Evolutionary conservation across 2,329 filamentous ascomycete genomes (phyloP).

Genomic region (Cladosporium sp.): DNA sequence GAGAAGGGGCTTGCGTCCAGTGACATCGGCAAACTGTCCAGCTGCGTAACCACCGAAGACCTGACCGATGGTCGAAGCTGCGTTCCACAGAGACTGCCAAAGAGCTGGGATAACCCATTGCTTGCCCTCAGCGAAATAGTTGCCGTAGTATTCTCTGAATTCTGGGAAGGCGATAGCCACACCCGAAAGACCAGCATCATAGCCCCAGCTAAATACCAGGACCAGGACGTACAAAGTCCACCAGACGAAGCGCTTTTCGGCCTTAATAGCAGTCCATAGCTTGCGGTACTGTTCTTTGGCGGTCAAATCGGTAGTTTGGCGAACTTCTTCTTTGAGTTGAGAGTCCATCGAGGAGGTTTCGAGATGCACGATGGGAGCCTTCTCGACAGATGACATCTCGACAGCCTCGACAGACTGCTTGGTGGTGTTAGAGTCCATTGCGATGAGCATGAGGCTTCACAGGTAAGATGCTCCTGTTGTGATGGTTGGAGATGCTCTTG

Average conservation of each 20-base stretch:
- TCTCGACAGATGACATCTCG: slow-evolving; percentile 22
- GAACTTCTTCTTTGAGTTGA: slow-evolving; percentile 21
- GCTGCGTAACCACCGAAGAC: slow-evolving; percentile 30
- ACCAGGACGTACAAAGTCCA: slow-evolving; percentile 31
- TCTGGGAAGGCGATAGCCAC: slow-evolving; percentile 41
- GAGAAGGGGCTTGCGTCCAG: slow-evolving; percentile 27
- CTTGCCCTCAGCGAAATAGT: slow-evolving; percentile 35
- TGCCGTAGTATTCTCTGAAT: slow-evolving; percentile 38
- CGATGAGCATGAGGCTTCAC: slow-evolving; percentile 17
- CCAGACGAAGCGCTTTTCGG: slow-evolving; percentile 28
- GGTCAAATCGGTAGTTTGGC: slow-evolving; percentile 24
- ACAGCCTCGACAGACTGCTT: slow-evolving; percentile 17
- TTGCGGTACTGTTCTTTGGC: slow-evolving; percentile 30
- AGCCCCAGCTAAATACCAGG: slow-evolving; percentile 41
- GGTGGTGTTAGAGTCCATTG: slow-evolving; percentile 20
- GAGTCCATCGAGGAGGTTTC: slow-evolving; percentile 16
- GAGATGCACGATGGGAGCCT: slow-evolving; percentile 22
- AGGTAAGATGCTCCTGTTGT: slow-evolving; percentile 3
- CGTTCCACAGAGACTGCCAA: slow-evolving; percentile 43
- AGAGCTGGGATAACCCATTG: slow-evolving; percentile 39
- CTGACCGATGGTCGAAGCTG: slow-evolving; percentile 39
- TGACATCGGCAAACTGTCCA: slow-evolving; percentile 30
- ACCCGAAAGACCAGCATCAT: slow-evolving; percentile 40
- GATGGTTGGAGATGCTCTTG: neutral
- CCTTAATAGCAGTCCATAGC: slow-evolving; percentile 31